Evolutionary conservation across 2,329 filamentous ascomycete species (phyloP), one percentile per base, ranked within the genome.

Genomic region (Fusarium chuoi): DNA sequence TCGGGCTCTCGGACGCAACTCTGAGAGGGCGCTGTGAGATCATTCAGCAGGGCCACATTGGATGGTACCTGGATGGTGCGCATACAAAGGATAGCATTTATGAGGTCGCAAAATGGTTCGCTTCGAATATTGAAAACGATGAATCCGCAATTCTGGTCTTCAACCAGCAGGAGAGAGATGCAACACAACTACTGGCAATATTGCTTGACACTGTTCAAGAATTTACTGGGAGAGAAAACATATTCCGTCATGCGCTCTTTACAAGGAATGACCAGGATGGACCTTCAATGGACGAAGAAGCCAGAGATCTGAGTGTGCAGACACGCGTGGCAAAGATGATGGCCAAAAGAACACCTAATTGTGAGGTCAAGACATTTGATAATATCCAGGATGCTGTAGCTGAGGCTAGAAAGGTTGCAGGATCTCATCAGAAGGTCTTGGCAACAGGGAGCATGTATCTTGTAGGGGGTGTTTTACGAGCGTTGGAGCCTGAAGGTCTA

Each of bases 81-180:
- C 95, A 98, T 80, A 98, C 95, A 0, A 86, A 91, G 28, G 95
- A 98, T 76, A 97, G 94, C 76, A 90, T 98, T 71, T 87, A 90
- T 59, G 88, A 94, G 46, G 93, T 93, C 17, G 94, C 90, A 7
- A 86, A 86, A 74, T 98, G 95, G 95, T 96, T 96, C 77, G 89
- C 89, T 4, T 83, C 83, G 13, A 83, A 86, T 54, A 78, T 87
- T n/a, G 79, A 64, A 13, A 45, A 71, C 1, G 66, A 70, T 1
- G 79, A 80, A 13, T 59, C 73, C 33, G 82, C 85, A 49, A 85
- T 94, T 0, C 84, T 98, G 51, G 88, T 98, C 54, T 98, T 98
- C 86, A 98, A 98, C 82, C 96, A 98, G 82, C 94, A 98, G 79
- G 94, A 94, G 15, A 90, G 95, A 38, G 91, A 98, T 78, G 93